Evolutionary conservation across 208 protist genomes (phyloP), one percentile per base, ranked within the genome.

Genomic region (Naegleria lovaniensis): DNA sequence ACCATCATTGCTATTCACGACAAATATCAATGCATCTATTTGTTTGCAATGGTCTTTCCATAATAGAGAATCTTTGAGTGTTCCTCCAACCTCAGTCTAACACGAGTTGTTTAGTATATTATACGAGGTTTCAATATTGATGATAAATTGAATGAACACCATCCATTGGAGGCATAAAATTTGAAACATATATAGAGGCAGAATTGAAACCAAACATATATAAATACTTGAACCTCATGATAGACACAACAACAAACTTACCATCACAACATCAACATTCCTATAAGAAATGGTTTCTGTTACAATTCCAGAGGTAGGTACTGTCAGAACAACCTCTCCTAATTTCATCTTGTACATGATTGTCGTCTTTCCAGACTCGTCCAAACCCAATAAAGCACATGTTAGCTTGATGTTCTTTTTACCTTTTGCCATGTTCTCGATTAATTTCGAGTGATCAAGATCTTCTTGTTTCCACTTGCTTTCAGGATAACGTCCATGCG

Each of bases 341-440:
- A 99, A 95, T 93, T 99, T 99, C 29, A 99, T 90, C 93, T 99
- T 98, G 94, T 99, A 99, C 7, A 99, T 93, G 86, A 99, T 95
- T 22, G 97, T 98, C 36, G 99, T 99, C 93, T 99, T 99, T 58
- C 98, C 98, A 29, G 95, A 95, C 36, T 94, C 95, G 92, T 99
- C 98, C 43, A 96, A 93, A 76, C 97, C 97, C 48, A 99, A 92
- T 85, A 99, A 58, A 58, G 15, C 5, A 19, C 51, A 5, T 19
- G 5, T 58, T 15, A 19, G 5, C 15, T 58, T 58, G 51, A 15
- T 58, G 5, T 15, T 5, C 15, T 58, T 58, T 15, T 58, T 58
- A 5, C 15, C 9, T 58, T 58, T 58, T 15, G 5, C 15, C 51
- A 19, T 15, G 51, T 19, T 5, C 9, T 19, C 51, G 9, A 19